A percentile compares a stretch with the other conserved stretches of the same genome.
phyloP scores from a whole-genome alignment of 495 filamentous ascomycete genomes.

The Neurospora sp. region DNA sequence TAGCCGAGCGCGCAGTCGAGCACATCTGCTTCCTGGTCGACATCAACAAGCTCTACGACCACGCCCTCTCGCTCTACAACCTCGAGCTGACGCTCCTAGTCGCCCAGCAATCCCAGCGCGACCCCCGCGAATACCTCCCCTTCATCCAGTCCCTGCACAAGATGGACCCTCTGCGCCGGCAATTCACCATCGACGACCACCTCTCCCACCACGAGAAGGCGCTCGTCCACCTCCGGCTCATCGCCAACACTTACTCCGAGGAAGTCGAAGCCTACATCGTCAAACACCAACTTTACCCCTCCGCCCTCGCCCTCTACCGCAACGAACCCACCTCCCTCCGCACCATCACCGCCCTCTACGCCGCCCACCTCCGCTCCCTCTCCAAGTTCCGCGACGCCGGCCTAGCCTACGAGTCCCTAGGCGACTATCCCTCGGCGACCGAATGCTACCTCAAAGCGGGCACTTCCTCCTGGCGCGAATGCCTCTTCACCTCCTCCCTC shows the following conservation, averaged over 20 bases:
- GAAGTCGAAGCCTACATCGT: slow-evolving; percentile 64
- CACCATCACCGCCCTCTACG: slow-evolving; percentile 64
- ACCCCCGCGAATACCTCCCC: slow-evolving; percentile 90
- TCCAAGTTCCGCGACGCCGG: slow-evolving; percentile 79
- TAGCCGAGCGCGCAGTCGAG: slow-evolving; percentile 77
- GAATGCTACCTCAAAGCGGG: slow-evolving; percentile 72
- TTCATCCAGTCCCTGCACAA: slow-evolving; percentile 81
- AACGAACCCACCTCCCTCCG: slow-evolving; percentile 52
- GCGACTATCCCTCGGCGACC: slow-evolving; percentile 57
- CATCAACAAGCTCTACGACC: slow-evolving; percentile 85
- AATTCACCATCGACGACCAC: slow-evolving; percentile 82
- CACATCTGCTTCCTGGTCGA: slow-evolving; percentile 97
- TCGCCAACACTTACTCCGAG: slow-evolving; percentile 46
- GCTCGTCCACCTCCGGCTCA: slow-evolving; percentile 57
- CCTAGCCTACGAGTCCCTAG: slow-evolving; percentile 79
- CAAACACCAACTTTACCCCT: slow-evolving; percentile 69
- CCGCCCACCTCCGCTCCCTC: slow-evolving; percentile 59
- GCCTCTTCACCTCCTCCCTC: slow-evolving; percentile 65
- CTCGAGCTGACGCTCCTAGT: slow-evolving; percentile 82
- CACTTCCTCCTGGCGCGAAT: slow-evolving; percentile 70
- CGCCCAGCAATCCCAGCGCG: slow-evolving; percentile 91
- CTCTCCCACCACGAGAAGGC: slow-evolving; percentile 69
- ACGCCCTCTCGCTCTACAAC: slow-evolving; percentile 82
- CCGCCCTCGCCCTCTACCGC: slow-evolving; percentile 72
- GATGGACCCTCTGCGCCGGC: slow-evolving; percentile 53